Base-by-base conservation (phyloP, 352 stramenopile genomes). In the Phytopythium litorale region DNA sequence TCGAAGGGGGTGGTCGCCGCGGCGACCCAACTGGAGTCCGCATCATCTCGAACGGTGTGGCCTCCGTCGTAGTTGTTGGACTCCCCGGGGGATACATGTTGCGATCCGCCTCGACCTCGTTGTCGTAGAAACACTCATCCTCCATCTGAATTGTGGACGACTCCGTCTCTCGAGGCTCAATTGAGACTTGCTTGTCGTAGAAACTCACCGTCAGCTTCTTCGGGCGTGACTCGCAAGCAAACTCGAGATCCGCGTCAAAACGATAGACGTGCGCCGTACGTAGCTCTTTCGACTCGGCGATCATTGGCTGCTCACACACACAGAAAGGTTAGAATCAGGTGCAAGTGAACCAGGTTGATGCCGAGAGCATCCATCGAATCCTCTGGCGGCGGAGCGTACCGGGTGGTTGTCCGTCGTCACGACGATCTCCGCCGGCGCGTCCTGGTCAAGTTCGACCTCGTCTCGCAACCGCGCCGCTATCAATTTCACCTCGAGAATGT, bases 401-500 rank as follows among this genome's bases (percentile, higher is more conserved):
- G 59, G 52, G 43, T 89, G 76, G 19, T 87, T 91, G 37, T 94
- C 80, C 1, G 82, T 91, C 57, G 87, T 73, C 9, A 78, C 65
- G 28, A 88, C 55, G 42, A 91, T 72, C 58, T 92, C 81, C 2
- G 83, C 81, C 4, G 71, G 76, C 9, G 78, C 77, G 33, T 88
- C 78, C 19, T 82, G 71, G 46, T 83, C 80, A 40, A 89, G 61
- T 4, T 71, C 79, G 16, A 93, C 73, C 51, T 91, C 81, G 33
- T 84, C 76, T 23, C 75, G 68, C 60, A 92, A 70, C 23, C 86
- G 81, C 11, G 80, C 83, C 7, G 87, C 84, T n/a, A 94, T 76
- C 23, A 96, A 74, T 48, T 94, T 93, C 5, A 96, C 85, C 67
- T 96, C 87, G 13, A 96, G 61, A 15, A 91, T 79, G 59, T 89